Percentiles rank a stretch among this genome's conserved stretches.
These are phyloP conservation scores for Omphalea diandra DNA, from an alignment of 441 rosid genomes.

Conservation along the genomic window DNA sequence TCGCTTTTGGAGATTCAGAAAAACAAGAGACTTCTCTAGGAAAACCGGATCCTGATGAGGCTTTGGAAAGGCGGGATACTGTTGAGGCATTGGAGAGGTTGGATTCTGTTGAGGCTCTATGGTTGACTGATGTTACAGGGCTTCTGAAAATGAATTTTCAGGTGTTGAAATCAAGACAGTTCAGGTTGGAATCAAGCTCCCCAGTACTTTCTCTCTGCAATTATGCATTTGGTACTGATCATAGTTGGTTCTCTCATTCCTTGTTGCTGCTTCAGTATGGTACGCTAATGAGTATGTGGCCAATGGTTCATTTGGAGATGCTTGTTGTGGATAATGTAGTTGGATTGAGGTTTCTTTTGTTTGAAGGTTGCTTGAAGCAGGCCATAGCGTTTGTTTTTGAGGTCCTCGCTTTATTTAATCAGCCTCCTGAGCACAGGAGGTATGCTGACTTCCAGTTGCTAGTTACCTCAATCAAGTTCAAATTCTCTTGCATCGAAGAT, in stretches of 20 bases:
- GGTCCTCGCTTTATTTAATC: conserved; percentile 50
- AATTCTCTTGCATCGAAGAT: conserved; percentile 51
- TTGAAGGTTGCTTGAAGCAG: conserved; percentile 79
- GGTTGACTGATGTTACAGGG: conserved; percentile 41
- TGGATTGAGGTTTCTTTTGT: conserved; percentile 65
- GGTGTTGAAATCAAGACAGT: conserved; percentile 33
- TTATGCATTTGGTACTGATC: conserved; percentile 34
- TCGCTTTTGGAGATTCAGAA: conserved; percentile 29
- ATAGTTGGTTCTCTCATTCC: conserved; percentile 43
- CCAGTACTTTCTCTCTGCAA: conserved; percentile 37
- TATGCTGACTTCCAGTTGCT: conserved; percentile 55
- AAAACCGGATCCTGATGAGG: conserved; percentile 35
- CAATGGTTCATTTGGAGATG: conserved; percentile 80
- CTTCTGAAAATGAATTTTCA: conserved; percentile 32
- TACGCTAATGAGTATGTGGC: conserved; percentile 52
- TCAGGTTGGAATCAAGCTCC: conserved; percentile 40
- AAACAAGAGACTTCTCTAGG: conserved; percentile 30
- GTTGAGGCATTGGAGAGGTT: too few species aligned
- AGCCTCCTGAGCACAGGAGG: conserved; percentile 43
- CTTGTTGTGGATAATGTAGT: conserved; percentile 69
- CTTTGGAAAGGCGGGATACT: too few species aligned
- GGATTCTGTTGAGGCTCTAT: neutral
- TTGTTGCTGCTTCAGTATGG: conserved; percentile 57
- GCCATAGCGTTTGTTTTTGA: conserved; percentile 58
- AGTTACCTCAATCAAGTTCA: conserved; percentile 70